Conservation (phyloP, 495 filamentous ascomycete genomes). For the Penicillium longicatenatum region DNA sequence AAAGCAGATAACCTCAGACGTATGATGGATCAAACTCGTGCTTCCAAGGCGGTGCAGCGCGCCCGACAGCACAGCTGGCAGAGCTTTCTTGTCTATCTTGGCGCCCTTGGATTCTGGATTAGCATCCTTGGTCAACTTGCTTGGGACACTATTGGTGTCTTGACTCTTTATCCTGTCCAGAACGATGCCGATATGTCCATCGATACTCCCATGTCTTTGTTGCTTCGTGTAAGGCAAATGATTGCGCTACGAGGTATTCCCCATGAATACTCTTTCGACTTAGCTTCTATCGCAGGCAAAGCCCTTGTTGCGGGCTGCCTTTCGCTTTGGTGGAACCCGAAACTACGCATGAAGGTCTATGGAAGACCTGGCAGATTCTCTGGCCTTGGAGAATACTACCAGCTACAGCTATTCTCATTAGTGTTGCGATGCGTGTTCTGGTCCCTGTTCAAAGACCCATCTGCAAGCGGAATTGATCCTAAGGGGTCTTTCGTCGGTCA, state of each 20-base stretch:
- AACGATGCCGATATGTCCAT: not conserved
- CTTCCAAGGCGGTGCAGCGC: constrained; percentile 39
- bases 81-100: constrained; percentile 46
- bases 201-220: constrained; percentile 15
- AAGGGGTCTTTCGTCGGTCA: constrained; percentile 52
- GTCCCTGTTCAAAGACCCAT: constrained; percentile 50
- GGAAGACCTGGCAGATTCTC: constrained; percentile 63
- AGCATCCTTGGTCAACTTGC: constrained; percentile 48
- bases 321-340: constrained; percentile 78
- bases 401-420: constrained; percentile 64
- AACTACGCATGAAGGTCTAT: constrained; percentile 62
- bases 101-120: constrained; percentile 54
- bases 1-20: constrained; percentile 75
- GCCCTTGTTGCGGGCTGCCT: constrained; percentile 54
- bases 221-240: constrained; percentile 33
- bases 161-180: constrained; percentile 12
- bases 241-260: constrained; percentile 24
- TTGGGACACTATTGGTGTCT: constrained; percentile 41
- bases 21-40: constrained; percentile 67
- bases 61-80: constrained; percentile 53
- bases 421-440: constrained; percentile 57
- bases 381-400: constrained; percentile 69
- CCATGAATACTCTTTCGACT: constrained; percentile 30
- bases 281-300: constrained; percentile 44
- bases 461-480: constrained; percentile 42